Evolutionary conservation across 1,139 yeast species (phyloP).

Genomic region (Suzukiozyma palmioleophila): DNA sequence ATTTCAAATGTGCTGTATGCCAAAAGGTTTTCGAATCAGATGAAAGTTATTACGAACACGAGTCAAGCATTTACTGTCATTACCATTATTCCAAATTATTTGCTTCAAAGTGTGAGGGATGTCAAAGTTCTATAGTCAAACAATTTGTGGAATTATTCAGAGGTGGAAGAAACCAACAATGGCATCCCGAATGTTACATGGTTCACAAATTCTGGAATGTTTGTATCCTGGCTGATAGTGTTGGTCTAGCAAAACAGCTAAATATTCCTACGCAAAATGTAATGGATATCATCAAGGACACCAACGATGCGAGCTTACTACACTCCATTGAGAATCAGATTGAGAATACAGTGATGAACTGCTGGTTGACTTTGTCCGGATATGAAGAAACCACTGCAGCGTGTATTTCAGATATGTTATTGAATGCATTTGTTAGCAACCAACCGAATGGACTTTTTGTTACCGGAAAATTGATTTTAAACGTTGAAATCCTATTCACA

Average conservation of each 20-base stretch:
- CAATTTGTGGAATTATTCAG: slow-evolving; percentile 91
- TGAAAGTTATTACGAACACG: slow-evolving; percentile 90
- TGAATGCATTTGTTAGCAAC: slow-evolving; percentile 74
- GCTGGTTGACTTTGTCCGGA: slow-evolving; percentile 85
- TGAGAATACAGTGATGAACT: slow-evolving; percentile 65
- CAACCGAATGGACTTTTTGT: slow-evolving; percentile 67
- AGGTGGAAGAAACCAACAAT: slow-evolving; percentile 92
- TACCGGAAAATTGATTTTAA: slow-evolving; percentile 69
- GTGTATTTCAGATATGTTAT: slow-evolving; percentile 88
- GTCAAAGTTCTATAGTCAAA: slow-evolving; percentile 84
- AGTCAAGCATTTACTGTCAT: slow-evolving; percentile 80
- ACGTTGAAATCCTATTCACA: slow-evolving; percentile 69
- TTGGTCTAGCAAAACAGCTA: slow-evolving; percentile 44
- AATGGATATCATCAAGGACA: slow-evolving; percentile 4
- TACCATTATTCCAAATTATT: slow-evolving; percentile 81
- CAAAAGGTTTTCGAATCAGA: slow-evolving; percentile 84
- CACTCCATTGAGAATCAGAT: slow-evolving; percentile 59
- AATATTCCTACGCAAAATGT: slow-evolving; percentile 7
- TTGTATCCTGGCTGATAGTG: slow-evolving; percentile 59
- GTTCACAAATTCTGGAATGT: slow-evolving; percentile 97
- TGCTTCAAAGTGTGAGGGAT: slow-evolving; percentile 92
- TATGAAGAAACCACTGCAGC: slow-evolving; percentile 93
- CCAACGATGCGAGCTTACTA: slow-evolving; percentile 33
- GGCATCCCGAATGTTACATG: slow-evolving; percentile 99
- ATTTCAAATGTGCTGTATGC: slow-evolving; percentile 89